Base-by-base conservation (phyloP, 2,329 filamentous ascomycete species). In the Botrytis cinerea region DNA sequence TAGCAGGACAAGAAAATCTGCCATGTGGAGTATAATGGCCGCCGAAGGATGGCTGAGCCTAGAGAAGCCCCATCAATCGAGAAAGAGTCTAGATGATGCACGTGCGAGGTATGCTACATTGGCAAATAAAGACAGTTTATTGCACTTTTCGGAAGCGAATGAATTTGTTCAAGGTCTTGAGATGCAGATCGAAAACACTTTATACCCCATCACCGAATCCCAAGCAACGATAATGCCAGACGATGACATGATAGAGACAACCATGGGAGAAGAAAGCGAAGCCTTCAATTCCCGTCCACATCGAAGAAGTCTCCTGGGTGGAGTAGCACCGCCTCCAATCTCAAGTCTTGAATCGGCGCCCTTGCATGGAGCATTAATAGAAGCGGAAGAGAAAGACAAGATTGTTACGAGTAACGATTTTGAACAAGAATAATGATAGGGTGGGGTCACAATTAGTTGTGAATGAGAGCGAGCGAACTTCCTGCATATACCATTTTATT, bases 21-120 rank as follows among this genome's bases (percentile, higher is more conserved):
- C 93, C 0, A 88, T 97, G 76, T 99, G 95, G 95, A 92, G 91
- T 77, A 87, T 96, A 35, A 86, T 97, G 57, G 92, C 93, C 1
- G 91, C 94, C 0, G 92, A 97, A 78, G 88, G 90, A 1, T 99
- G 96, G 96, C 85, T 95, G 72, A 87, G 88, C 69, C 88, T 95
- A 75, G 89, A 88, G 48, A 95, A 95, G 80, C 90, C 90, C 71
- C 88, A 92, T 22, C 92, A 97, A 79, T 93, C 94, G 0, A 92
- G 93, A 77, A 87, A 89, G 73, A 93, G 93, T 76, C 86, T 98
- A 1, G 90, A 92, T 67, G 89, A 92, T 76, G 93, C 93, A 4
- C 83, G 84, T 43, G 84, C 81, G 67, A 87, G 86, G 78, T 91
- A 90, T 79, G 83, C 84, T 10, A 82, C 84, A 20, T 80, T 89